A percentile compares a stretch with the other conserved stretches of the same genome.
phyloP scores from a whole-genome alignment of 2,329 filamentous ascomycete genomes.

The Chrysoporthe deuterocubensis region DNA sequence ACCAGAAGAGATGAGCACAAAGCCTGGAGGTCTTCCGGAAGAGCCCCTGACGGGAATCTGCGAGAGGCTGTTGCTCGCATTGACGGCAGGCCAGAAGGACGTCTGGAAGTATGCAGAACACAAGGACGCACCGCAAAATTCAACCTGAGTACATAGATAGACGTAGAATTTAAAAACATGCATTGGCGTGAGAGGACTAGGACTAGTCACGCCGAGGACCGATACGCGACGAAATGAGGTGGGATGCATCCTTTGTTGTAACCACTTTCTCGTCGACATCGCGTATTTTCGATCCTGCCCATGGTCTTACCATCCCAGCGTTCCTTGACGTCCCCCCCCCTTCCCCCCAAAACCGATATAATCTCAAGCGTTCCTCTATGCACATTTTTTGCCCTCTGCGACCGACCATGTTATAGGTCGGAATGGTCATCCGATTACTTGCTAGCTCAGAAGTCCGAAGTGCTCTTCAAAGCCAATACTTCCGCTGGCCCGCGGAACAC shows the following conservation, averaged over 20 bases:
- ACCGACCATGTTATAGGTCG: too few relatives aligned
- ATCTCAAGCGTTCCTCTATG: too few relatives aligned
- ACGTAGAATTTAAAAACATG: neutral
- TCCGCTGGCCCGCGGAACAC: too few relatives aligned
- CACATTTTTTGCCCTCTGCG: too few relatives aligned
- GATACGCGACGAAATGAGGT: neutral
- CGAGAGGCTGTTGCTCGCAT: conserved; percentile 36
- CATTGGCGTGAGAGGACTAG: too few relatives aligned
- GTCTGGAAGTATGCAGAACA: conserved; percentile 33
- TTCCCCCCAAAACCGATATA: neutral
- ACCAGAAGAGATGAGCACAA: neutral
- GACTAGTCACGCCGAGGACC: neutral
- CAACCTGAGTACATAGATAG: neutral
- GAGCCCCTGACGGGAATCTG: conserved; percentile 40
- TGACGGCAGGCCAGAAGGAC: conserved; percentile 34
- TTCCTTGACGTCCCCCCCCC: neutral
- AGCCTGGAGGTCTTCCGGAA: conserved; percentile 35
- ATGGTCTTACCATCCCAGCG: neutral
- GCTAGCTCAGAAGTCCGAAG: too few relatives aligned
- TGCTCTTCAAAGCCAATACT: too few relatives aligned
- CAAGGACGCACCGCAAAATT: neutral
- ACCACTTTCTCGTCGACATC: neutral
- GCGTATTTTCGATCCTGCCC: neutral
- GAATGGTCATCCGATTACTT: too few relatives aligned
- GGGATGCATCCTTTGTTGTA: too few relatives aligned